Percentiles rank a stretch among this genome's conserved stretches.
Evolutionary conservation across 768 basidiomycete species (phyloP).

Genomic region (Termitomyces titanicus): DNA sequence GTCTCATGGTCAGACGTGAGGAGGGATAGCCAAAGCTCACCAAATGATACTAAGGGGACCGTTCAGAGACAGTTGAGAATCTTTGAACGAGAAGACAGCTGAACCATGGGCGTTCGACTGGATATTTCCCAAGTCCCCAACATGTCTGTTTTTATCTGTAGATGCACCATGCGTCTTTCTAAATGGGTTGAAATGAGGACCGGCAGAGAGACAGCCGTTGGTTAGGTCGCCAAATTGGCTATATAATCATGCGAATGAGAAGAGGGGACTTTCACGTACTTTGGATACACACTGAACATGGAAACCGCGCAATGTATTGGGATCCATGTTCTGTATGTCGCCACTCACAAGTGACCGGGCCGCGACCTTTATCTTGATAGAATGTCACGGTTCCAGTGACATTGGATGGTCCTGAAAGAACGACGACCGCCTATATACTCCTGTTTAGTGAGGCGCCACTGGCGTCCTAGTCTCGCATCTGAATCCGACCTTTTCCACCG

Average conservation of each 20-base stretch:
- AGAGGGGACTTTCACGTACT: background rate
- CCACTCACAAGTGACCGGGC: slow-evolving; percentile 62
- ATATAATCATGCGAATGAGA: background rate
- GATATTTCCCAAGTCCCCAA: slow-evolving; percentile 79
- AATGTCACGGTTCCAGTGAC: slow-evolving; percentile 68
- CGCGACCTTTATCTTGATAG: slow-evolving; percentile 44
- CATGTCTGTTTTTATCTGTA: slow-evolving; percentile 51
- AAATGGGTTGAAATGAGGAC: slow-evolving; percentile 76
- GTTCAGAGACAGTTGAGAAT: slow-evolving; percentile 60
- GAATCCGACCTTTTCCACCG: slow-evolving; percentile 19
- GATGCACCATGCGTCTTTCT: slow-evolving; percentile 64
- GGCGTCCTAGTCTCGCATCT: background rate
- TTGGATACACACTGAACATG: slow-evolving; percentile 69
- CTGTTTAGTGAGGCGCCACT: background rate
- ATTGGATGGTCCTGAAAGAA: slow-evolving; percentile 56
- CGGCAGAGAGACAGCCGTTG: slow-evolving; percentile 64
- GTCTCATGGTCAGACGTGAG: background rate
- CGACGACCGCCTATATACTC: slow-evolving; percentile 35
- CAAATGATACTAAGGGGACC: slow-evolving; percentile 69
- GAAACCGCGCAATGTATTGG: slow-evolving; percentile 63
- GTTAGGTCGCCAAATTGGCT: slow-evolving; percentile 58
- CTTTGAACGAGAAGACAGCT: slow-evolving; percentile 56
- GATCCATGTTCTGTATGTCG: slow-evolving; percentile 55
- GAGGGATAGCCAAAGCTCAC: slow-evolving; percentile 31
- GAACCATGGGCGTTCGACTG: slow-evolving; percentile 53